phyloP scores from a whole-genome alignment of 148 eudicot genomes.

The Rhododendron griersonianum region DNA sequence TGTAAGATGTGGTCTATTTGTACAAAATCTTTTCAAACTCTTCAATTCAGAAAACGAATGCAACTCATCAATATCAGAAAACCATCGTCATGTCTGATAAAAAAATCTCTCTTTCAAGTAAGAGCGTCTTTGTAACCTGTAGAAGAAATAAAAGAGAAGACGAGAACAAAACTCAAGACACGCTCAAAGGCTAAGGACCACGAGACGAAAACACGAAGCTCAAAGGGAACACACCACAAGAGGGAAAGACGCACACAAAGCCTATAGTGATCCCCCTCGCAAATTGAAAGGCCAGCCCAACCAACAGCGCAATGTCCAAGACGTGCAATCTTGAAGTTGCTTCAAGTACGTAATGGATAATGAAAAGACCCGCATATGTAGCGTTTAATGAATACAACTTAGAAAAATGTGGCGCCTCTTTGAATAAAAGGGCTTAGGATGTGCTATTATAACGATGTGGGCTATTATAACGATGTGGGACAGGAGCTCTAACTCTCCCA shows the following conservation, averaged over 20 bases:
- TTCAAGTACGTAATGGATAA: not conserved
- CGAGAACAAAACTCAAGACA: not conserved
- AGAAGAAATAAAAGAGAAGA: not conserved
- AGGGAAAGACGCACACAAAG: not conserved
- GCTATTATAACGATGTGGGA: not conserved
- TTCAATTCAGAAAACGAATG: not conserved
- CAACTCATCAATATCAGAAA: not conserved
- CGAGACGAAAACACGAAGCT: not conserved
- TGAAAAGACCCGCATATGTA: not conserved
- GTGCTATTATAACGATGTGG: not conserved
- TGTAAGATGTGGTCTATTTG: not conserved
- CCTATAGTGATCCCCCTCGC: not conserved
- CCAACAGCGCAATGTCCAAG: not conserved
- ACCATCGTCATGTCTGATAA: not conserved
- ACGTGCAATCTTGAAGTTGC: not conserved
- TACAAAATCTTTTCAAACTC: not conserved
- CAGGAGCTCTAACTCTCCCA: not conserved
- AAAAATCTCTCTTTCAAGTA: not conserved
- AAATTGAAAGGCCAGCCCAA: not conserved
- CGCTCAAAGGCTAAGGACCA: not conserved
- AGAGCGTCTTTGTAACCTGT: not conserved
- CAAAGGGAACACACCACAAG: not conserved
- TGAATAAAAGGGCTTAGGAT: not conserved
- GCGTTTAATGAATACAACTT: not conserved
- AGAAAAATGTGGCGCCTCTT: not conserved